Evolutionary conservation across 495 filamentous ascomycete genomes (phyloP), one percentile per base, ranked within the genome.

Genomic region (Annulohypoxylon bovei): DNA sequence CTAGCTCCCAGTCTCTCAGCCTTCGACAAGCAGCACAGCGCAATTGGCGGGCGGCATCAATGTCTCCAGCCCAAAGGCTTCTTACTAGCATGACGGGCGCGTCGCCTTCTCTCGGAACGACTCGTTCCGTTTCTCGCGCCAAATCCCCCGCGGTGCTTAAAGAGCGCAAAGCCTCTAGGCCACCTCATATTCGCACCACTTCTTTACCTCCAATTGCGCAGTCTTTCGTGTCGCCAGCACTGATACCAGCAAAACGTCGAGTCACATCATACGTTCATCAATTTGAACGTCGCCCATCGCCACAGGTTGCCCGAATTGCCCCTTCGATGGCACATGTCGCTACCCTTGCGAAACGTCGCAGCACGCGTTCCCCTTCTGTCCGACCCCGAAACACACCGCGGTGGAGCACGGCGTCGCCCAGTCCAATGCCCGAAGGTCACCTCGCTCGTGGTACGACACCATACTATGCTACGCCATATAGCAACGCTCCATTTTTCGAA

Each of bases 391-490:
- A 82, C 62, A 86, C 83, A 1, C 85, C 85, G 0, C 80, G 81
- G 28, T 83, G 75, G 75, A 84, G 79, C 68, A 75, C 76, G 12
- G 61, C 71, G 5, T 79, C 80, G 18, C 77, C 76, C 0, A 79
- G 76, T 56, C 80, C 78, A 25, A 75, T 78, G 67, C 73, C 76
- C 4, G 72, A 75, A 46, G 28, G 46, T 0, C 50, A 75, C 6
- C 75, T 69, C 23, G 72, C 74, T 40, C 76, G 83, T 25, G 75
- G 76, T 4, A 80, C 78, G 2, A 87, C 86, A 0, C 85, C 83
- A 2, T 82, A 81, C 49, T 85, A 84, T 49, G 84, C 83, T 1
- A 89, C 87, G 6, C 87, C 87, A 6, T 75, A 85, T 62, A 88
- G 85, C 68, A 85, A 85, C 60, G 80, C 78, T 6, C 81, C 82